Evolutionary conservation across 2,329 filamentous ascomycete genomes (phyloP), one percentile per base, ranked within the genome.

Genomic region (Thielaviopsis punctulata): DNA sequence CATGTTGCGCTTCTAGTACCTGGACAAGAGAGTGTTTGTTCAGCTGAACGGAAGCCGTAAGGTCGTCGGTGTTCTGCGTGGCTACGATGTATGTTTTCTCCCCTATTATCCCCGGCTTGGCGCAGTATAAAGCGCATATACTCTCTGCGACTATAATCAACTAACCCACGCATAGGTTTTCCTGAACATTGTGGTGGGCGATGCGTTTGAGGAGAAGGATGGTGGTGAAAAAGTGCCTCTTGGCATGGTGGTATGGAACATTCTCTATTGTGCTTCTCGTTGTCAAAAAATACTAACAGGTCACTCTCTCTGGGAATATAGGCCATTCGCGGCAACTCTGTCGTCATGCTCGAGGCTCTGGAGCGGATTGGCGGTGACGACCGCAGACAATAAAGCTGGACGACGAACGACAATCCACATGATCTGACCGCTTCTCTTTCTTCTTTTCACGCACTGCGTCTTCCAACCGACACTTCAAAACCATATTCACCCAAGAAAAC

Each of bases 1-100:
- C 65, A 60, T 65, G 61, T 53, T 53, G 54, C 56, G 54, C 21
- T 21, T 49, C 48, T 62, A 98, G 92, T 98, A 98, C 70, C 88
- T 98, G 70, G 92, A 98, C 76, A 98, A 98, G 80, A 80, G 90
- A 70, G 79, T 98, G 64, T 95, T 95, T 68, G 88, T 96, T 59
- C 90, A 98, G 69, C 74, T 98, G 52, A 98, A 98, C 69, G 92
- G 92, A 64, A 95, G 89, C 68, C 85, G 92, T 66, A 96, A 95
- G 70, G 90, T 98, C 57, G 87, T 95, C 66, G 92, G 93, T 52
- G 78, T 95, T 49, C 77, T 98, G 54, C 82, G 92, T 58, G 92
- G 92, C 55, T 98, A 96, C 68, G 92, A 98, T 80, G 92, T 95
- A 71, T 59, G 83, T 62, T 47, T 5, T n/a, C n/a, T 18, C n/a